Conservation (phyloP, 2,329 filamentous ascomycete species). For the Rhytidhysteron rufulum region DNA sequence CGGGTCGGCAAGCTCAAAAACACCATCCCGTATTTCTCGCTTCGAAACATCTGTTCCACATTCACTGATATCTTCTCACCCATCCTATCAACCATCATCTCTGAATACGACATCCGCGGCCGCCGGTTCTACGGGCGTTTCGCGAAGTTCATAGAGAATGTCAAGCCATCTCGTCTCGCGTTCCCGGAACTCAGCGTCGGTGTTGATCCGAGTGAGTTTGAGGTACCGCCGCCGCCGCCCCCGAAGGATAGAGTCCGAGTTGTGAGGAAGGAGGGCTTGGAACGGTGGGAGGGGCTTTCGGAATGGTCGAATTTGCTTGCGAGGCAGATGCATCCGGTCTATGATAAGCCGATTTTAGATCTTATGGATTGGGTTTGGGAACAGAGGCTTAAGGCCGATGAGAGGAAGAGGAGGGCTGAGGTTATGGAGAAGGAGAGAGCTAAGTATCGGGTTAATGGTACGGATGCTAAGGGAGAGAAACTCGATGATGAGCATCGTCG, state of each 20-base stretch:
- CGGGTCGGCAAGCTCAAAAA: conserved; percentile 27
- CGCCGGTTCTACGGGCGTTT: conserved; percentile 27
- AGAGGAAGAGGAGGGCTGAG: neutral
- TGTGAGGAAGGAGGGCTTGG: neutral
- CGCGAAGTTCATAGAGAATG: conserved; percentile 26
- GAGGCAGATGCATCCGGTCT: neutral
- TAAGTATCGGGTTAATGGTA: too few species aligned
- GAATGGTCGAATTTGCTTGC: too few species aligned
- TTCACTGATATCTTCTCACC: conserved; percentile 29
- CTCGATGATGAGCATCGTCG: neutral
- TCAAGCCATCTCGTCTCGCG: conserved; percentile 23
- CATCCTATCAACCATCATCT: conserved; percentile 25
- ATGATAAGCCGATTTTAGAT: neutral
- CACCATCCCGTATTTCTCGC: conserved; percentile 25
- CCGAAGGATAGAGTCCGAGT: neutral
- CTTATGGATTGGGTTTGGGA: neutral
- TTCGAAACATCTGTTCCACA: conserved; percentile 20
- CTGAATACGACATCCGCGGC: conserved; percentile 23
- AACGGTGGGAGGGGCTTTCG: neutral
- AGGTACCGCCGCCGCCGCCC: too few species aligned
- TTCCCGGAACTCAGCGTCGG: conserved; percentile 27
- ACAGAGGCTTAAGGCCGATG: neutral
- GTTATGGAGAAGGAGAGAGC: neutral
- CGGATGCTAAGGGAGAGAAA: neutral
- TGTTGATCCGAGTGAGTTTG: neutral